These are phyloP conservation scores for Rutstroemia sp. DNA, from an alignment of 2,329 filamentous ascomycete genomes.

Conservation along the genomic window DNA sequence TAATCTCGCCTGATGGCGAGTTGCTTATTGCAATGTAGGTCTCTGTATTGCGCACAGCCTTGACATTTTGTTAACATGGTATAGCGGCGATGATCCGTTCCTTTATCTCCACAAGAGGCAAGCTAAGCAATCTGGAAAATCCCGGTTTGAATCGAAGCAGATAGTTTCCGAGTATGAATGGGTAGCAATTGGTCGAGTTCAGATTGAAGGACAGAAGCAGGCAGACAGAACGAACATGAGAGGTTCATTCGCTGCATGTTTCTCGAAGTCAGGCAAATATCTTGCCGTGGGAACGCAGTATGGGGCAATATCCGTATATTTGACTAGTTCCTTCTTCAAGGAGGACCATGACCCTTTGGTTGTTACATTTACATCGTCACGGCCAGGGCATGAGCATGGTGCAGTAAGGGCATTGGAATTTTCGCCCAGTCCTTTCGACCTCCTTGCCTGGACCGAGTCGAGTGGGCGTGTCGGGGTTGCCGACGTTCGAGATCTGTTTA, in stretches of 20 bases:
- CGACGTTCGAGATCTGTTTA: conserved; percentile 61
- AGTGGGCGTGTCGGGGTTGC: conserved; percentile 68
- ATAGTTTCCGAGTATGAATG: conserved; percentile 37
- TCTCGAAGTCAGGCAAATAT: conserved; percentile 63
- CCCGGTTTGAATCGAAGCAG: conserved; percentile 20
- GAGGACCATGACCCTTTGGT: conserved; percentile 54
- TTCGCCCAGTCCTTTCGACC: conserved; percentile 79
- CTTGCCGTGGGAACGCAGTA: conserved; percentile 75
- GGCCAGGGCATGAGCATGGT: conserved; percentile 47
- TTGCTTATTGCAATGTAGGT: conserved; percentile 70
- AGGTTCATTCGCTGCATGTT: conserved; percentile 72
- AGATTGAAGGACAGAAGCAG: conserved; percentile 50
- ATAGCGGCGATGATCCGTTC: conserved; percentile 60
- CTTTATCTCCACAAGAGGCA: conserved; percentile 71
- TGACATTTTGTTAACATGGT: background rate
- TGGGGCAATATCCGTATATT: conserved; percentile 70
- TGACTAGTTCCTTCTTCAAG: conserved; percentile 43
- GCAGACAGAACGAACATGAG: conserved; percentile 48
- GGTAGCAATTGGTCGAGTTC: conserved; percentile 43
- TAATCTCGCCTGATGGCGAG: conserved; percentile 84
- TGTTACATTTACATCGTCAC: conserved; percentile 69
- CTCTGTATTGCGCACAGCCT: background rate
- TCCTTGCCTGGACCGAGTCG: conserved; percentile 91
- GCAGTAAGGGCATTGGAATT: conserved; percentile 90
- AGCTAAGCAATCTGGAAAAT: conserved; percentile 14